Evolutionary conservation across 176 grass and related monocot species (phyloP).

Genomic region (Elymus sibiricus): DNA sequence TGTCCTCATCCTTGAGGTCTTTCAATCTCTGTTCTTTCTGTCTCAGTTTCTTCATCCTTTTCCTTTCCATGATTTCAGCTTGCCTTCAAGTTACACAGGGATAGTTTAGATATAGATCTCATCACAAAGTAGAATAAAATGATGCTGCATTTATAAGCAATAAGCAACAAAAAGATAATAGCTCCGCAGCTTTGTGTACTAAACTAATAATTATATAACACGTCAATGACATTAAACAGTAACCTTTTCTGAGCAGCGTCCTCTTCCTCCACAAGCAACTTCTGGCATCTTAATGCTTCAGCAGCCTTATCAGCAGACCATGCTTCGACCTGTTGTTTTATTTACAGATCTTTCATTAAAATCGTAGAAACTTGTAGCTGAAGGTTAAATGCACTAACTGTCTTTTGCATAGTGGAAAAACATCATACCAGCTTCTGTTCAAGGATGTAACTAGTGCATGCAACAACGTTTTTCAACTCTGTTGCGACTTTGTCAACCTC

Average conservation of each 20-base stretch:
- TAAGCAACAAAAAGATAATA: neutral
- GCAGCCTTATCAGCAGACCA: slow-evolving; percentile 83
- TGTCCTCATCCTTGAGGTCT: slow-evolving; percentile 35
- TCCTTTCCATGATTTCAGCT: slow-evolving; percentile 68
- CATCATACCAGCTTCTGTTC: slow-evolving; percentile 81
- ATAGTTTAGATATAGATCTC: slow-evolving; percentile 9
- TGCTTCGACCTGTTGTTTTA: slow-evolving; percentile 59
- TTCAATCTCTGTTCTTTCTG: slow-evolving; percentile 78
- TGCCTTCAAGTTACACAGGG: slow-evolving; percentile 44
- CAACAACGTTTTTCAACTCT: slow-evolving; percentile 82
- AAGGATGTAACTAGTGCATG: slow-evolving; percentile 75
- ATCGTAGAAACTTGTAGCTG: neutral
- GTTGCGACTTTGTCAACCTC: slow-evolving; percentile 64
- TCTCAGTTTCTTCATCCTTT: slow-evolving; percentile 81
- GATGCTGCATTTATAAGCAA: neutral
- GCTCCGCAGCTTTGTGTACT: neutral
- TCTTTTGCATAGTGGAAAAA: slow-evolving; percentile 7
- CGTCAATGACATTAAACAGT: neutral
- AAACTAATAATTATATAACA: slow-evolving; percentile 3
- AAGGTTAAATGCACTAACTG: slow-evolving; percentile 10
- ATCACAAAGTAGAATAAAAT: slow-evolving; percentile 15
- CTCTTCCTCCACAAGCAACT: slow-evolving; percentile 91
- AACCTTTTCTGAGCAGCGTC: slow-evolving; percentile 96
- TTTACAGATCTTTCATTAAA: neutral
- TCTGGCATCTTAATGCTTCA: slow-evolving; percentile 84